Percentiles rank a stretch among this genome's conserved stretches.
Evolutionary conservation across 1,284 basidiomycete genomes (phyloP).

Genomic region (Waitea zeae): DNA sequence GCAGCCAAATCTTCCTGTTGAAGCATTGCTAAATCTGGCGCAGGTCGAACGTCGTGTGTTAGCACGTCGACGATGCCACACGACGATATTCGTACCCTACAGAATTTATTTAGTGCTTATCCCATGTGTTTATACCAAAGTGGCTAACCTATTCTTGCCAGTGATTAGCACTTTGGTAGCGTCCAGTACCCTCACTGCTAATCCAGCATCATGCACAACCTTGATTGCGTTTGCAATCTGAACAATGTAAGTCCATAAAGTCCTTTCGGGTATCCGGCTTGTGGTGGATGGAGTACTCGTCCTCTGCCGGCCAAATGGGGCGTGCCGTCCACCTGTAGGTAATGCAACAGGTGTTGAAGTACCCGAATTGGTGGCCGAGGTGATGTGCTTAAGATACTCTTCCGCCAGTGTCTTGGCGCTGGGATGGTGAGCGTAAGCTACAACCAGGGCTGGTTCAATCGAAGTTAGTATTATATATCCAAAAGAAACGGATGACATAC

Average conservation of each 20-base stretch:
- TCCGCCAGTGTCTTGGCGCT: conserved; percentile 75
- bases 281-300: no score
- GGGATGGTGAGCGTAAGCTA: conserved; percentile 87
- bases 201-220: conserved; percentile 66
- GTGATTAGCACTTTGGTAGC: conserved; percentile 81
- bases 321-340: no score
- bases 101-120: background rate
- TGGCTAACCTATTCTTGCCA: conserved; percentile 58
- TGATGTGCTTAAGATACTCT: conserved; percentile 28
- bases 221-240: conserved; percentile 85
- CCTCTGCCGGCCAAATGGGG: no score
- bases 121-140: conserved; percentile 4
- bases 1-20: conserved; percentile 84
- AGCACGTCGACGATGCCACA: conserved; percentile 80
- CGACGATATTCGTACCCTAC: conserved; percentile 62
- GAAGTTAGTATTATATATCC: background rate
- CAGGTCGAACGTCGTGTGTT: conserved; percentile 43
- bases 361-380: conserved; percentile 10
- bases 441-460: conserved; percentile 59
- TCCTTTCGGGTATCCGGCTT: conserved; percentile 55
- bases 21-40: conserved; percentile 31
- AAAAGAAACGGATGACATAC: conserved; percentile 25
- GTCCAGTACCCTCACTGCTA: conserved; percentile 77
- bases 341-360: conserved; percentile 7
- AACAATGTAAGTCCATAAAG: conserved; percentile 87